A percentile compares a stretch with the other conserved stretches of the same genome.
Evolutionary conservation across 1,139 yeast genomes (phyloP).

Genomic region (Yamadazyma diospyri): DNA sequence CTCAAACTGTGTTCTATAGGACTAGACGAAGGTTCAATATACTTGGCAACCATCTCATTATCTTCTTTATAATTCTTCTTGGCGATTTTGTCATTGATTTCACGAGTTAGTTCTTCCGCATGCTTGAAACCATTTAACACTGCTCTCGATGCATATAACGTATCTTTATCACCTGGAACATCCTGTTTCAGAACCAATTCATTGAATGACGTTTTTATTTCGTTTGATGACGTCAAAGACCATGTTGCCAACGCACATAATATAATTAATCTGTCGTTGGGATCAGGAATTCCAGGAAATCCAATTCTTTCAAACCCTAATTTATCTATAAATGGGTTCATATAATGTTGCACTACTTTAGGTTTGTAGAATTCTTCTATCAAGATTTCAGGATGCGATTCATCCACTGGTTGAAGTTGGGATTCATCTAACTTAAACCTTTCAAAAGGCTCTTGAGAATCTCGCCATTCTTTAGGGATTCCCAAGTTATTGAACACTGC

Average conservation of each 20-base stretch:
- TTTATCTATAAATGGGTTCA: constrained; percentile 31
- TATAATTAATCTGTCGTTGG: constrained; percentile 45
- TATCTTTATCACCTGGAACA: constrained; percentile 44
- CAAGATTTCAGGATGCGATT: constrained; percentile 29
- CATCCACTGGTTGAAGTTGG: constrained; percentile 15
- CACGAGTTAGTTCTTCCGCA: constrained; percentile 28
- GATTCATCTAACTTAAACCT: constrained; percentile 13
- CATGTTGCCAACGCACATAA: constrained; percentile 47
- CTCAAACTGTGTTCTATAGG: constrained; percentile 39
- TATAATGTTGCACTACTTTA: constrained; percentile 14
- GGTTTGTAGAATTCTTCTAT: constrained; percentile 18
- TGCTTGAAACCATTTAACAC: constrained; percentile 35
- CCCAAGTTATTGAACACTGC: constrained; percentile 32
- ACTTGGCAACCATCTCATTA: constrained; percentile 21
- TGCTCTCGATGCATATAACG: constrained; percentile 40
- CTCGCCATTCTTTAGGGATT: constrained; percentile 47
- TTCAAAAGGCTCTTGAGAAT: constrained; percentile 15
- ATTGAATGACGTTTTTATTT: constrained; percentile 36
- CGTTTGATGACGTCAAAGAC: constrained; percentile 44
- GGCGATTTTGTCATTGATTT: constrained; percentile 30
- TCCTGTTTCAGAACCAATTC: constrained; percentile 33
- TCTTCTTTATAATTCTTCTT: constrained; percentile 27
- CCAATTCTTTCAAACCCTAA: constrained; percentile 44
- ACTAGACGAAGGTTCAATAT: constrained; percentile 41
- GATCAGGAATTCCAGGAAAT: constrained; percentile 36